phyloP scores from a whole-genome alignment of 352 stramenopile genomes.

The Phytophthora meadii region DNA sequence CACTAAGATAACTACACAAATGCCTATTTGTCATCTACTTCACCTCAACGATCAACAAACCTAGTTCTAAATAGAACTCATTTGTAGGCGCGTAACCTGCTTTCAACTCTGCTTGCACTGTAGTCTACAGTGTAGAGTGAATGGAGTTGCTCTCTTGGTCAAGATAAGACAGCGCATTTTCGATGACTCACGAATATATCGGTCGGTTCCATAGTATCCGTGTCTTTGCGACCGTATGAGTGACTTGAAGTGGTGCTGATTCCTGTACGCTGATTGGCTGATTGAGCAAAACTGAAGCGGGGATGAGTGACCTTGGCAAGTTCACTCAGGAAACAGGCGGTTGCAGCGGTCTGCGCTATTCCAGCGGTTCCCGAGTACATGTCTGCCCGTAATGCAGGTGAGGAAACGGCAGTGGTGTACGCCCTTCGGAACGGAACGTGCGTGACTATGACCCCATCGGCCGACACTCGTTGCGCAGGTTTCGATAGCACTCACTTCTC shows the following conservation, averaged over 20 bases:
- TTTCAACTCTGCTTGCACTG: too few species aligned
- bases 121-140: too few species aligned
- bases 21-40: too few species aligned
- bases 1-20: too few species aligned
- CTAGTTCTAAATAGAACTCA: too few species aligned
- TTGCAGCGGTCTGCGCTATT: slow-evolving; percentile 8
- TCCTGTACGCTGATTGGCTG: slow-evolving; percentile 8
- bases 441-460: slow-evolving; percentile 17
- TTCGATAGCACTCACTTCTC: slow-evolving; percentile 13
- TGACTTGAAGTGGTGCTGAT: slow-evolving; percentile 19
- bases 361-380: slow-evolving; percentile 10
- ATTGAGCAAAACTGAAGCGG: neutral
- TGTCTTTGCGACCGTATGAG: slow-evolving; percentile 30
- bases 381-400: neutral
- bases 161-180: slow-evolving; percentile 17
- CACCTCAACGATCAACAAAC: neutral
- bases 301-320: slow-evolving; percentile 4
- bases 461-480: neutral
- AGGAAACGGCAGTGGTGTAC: neutral
- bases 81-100: too few species aligned
- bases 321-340: too few species aligned
- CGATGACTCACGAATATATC: slow-evolving; percentile 17
- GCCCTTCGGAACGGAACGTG: slow-evolving; percentile 16
- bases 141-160: neutral
- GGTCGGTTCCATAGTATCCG: too few species aligned